Evolutionary conservation across 2,329 filamentous ascomycete species (phyloP).

Genomic region (Trichoderma breve): DNA sequence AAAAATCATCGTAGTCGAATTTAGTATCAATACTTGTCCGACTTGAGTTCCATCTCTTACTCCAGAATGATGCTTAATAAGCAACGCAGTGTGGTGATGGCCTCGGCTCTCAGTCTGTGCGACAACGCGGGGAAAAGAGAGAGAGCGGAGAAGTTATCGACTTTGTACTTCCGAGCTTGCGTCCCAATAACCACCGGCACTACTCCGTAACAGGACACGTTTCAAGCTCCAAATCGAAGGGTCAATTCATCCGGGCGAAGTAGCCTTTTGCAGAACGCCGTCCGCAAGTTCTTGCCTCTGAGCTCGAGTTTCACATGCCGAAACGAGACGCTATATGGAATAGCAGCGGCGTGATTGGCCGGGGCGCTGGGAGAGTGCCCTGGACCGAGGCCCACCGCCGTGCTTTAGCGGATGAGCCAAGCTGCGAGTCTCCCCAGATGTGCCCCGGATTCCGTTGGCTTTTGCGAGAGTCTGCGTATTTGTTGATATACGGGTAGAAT

Average conservation of each 20-base stretch:
- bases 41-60: background rate
- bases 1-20: background rate
- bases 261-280: background rate
- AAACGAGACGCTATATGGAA: background rate
- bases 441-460: background rate
- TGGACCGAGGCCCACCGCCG: constrained; percentile 12
- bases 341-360: constrained; percentile 1
- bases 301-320: constrained; percentile 10
- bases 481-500: background rate
- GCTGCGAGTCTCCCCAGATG: background rate
- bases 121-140: background rate
- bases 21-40: background rate
- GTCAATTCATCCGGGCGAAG: background rate
- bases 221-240: background rate
- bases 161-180: background rate
- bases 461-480: background rate
- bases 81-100: background rate
- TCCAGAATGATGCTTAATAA: background rate
- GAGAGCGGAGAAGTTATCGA: background rate
- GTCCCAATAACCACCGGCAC: background rate
- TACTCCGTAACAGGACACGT: background rate
- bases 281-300: background rate
- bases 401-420: constrained; percentile 7
- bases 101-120: background rate
- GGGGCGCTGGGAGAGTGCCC: background rate